Base-by-base conservation (phyloP, 306 rosid genomes). In the Gleditsia sinensis region DNA sequence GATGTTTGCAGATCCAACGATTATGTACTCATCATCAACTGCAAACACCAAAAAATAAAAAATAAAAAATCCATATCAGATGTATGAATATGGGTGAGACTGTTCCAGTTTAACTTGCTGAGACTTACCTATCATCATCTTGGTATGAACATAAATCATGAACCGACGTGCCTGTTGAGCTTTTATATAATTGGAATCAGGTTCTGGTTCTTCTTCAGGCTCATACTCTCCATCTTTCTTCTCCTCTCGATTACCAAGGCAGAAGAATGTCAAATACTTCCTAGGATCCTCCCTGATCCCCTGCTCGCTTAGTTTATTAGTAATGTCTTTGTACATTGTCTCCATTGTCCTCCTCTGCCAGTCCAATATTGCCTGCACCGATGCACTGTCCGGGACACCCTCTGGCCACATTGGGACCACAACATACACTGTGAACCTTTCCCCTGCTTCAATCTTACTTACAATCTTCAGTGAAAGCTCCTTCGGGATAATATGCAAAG, bases 401-500 rank as follows among this genome's bases (percentile, higher is more conserved):
- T 88, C 90, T 23, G 93, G 90, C 90, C 90, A 86, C 92, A 88
- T 83, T 23, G 92, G 92, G 13, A 88, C 81, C 82, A 88, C 92
- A 54, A 80, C 48, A 51, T 86, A 88, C 68, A 88, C 93, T 1
- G 78, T 80, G 63, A 88, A 88, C 76, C 88, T 88, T 60, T 88
- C 93, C n/a, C 90, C 93, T 8, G 88, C 93, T 80, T 80, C 87
- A 28, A 88, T 88, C 86, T 88, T 88, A 17, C 87, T 88, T 2
- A 82, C 74, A 33, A 88, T 88, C 84, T 88, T 86, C 21, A 88
- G 84, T 9, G 90, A 86, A 43, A 88, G 86, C 84, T 88, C 93
- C 67, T 81, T 86, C 1, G 90, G 93, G 23, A 88, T 88, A 14
- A 85, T 55, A 65, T 88, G 93, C 76, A 88, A 54, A 21, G 89